These are phyloP conservation scores for Didymellaceae sp. DNA, from an alignment of 2,329 filamentous ascomycete species.

Conservation along the genomic window DNA sequence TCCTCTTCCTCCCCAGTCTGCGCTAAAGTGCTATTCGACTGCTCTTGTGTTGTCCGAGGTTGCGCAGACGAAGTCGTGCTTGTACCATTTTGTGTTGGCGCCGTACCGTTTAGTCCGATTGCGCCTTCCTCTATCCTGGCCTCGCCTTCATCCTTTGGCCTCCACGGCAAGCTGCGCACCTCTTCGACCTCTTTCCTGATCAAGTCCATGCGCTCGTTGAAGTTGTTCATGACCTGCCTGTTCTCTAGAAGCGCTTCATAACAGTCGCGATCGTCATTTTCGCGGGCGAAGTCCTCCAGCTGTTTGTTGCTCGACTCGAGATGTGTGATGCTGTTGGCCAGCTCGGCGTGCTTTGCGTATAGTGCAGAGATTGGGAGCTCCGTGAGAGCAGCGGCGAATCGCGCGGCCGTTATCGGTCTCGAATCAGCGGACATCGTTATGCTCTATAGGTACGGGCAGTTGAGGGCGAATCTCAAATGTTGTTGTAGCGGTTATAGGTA, in stretches of 20 bases:
- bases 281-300: slow-evolving; percentile 65
- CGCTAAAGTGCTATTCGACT: neutral
- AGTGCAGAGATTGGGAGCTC: slow-evolving; percentile 71
- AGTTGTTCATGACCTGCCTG: slow-evolving; percentile 69
- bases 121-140: slow-evolving; percentile 16
- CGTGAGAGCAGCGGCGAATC: slow-evolving; percentile 71
- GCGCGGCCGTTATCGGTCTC: slow-evolving; percentile 65
- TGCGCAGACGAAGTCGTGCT: neutral
- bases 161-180: slow-evolving; percentile 62
- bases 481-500: neutral
- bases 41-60: neutral
- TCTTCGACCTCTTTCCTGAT: slow-evolving; percentile 70
- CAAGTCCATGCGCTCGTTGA: slow-evolving; percentile 69
- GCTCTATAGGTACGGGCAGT: neutral
- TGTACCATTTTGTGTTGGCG: slow-evolving; percentile 1
- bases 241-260: slow-evolving; percentile 77
- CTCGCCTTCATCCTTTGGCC: slow-evolving; percentile 35
- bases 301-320: slow-evolving; percentile 77
- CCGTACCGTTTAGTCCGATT: slow-evolving; percentile 2
- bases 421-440: slow-evolving; percentile 66
- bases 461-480: neutral
- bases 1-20: slow-evolving; percentile 10
- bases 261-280: slow-evolving; percentile 71
- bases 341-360: slow-evolving; percentile 76
- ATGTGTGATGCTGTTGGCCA: slow-evolving; percentile 76